Evolutionary conservation across 371 early-diverging fungal genomes (phyloP).

Genomic region (Neoconidiobolus thromboides): DNA sequence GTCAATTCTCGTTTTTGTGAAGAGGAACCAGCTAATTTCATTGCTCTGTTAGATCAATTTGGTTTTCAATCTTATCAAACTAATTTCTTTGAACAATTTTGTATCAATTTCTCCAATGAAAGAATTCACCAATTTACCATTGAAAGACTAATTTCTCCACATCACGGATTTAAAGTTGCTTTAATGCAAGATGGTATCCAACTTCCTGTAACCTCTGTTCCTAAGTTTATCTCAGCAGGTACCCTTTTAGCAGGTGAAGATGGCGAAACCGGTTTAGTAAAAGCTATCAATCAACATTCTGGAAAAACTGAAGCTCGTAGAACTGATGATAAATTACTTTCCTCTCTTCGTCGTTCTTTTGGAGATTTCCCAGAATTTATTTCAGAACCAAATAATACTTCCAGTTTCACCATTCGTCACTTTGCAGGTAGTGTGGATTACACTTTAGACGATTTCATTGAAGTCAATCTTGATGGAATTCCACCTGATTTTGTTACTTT

Average conservation of each 20-base stretch:
- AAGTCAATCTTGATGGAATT: constrained; percentile 43
- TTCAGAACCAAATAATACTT: constrained; percentile 18
- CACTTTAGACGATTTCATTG: constrained; percentile 44
- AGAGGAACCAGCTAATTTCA: constrained; percentile 16
- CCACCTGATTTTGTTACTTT: constrained; percentile 71
- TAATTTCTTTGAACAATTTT: constrained; percentile 54
- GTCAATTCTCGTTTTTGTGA: constrained; percentile 56
- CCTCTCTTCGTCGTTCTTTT: constrained; percentile 19
- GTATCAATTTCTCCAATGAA: constrained; percentile 65
- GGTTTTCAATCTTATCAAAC: constrained; percentile 28
- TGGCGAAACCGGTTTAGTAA: constrained; percentile 28
- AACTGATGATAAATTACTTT: constrained; percentile 15
- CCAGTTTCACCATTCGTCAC: constrained; percentile 55
- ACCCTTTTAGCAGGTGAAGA: constrained; percentile 15
- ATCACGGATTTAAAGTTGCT: background rate
- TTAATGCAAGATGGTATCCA: background rate
- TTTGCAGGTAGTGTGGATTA: constrained; percentile 53
- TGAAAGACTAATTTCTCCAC: background rate
- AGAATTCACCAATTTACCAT: constrained; percentile 16
- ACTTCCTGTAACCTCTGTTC: background rate
- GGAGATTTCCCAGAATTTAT: constrained; percentile 21
- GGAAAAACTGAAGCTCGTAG: constrained; percentile 16
- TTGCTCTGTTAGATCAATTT: constrained; percentile 34
- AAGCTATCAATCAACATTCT: constrained; percentile 26
- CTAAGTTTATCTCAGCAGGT: constrained; percentile 10